phyloP scores from a whole-genome alignment of 805 yeast species.

The Torulaspora maleeae region DNA sequence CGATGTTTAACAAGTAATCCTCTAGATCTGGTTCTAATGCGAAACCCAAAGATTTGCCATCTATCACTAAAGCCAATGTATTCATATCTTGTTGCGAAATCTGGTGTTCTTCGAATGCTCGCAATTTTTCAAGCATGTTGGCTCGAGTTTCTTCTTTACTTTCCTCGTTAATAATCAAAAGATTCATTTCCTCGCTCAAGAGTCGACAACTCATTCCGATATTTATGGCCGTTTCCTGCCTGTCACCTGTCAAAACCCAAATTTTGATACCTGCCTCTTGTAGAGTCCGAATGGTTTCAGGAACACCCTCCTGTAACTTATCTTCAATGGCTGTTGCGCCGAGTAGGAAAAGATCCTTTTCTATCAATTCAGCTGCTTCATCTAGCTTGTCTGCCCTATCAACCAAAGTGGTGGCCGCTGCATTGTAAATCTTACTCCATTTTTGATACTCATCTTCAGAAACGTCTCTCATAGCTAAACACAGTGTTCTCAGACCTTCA shows the following conservation, averaged over 20 bases:
- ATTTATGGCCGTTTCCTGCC: slow-evolving; percentile 97
- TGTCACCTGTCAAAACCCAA: slow-evolving; percentile 97
- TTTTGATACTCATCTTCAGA: slow-evolving; percentile 68
- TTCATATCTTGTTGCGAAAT: slow-evolving; percentile 64
- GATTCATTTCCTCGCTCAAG: slow-evolving; percentile 91
- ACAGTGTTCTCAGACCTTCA: slow-evolving; percentile 90
- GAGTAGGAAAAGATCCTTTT: slow-evolving; percentile 66
- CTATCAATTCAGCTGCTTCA: slow-evolving; percentile 85
- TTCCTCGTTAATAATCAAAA: slow-evolving; percentile 84
- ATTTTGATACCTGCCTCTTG: slow-evolving; percentile 96
- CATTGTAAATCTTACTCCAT: slow-evolving; percentile 65
- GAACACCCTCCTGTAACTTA: slow-evolving; percentile 95
- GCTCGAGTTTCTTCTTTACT: slow-evolving; percentile 67
- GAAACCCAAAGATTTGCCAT: slow-evolving; percentile 83
- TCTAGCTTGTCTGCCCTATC: slow-evolving; percentile 74
- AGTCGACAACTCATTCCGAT: slow-evolving; percentile 98
- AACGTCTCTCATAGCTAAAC: slow-evolving; percentile 81
- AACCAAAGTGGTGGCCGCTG: slow-evolving; percentile 77
- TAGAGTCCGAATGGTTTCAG: slow-evolving; percentile 90
- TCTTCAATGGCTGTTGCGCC: slow-evolving; percentile 99
- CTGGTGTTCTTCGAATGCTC: slow-evolving; percentile 65
- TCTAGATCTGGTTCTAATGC: slow-evolving; percentile 82
- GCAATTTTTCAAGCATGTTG: slow-evolving; percentile 69
- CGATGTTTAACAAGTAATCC: slow-evolving; percentile 71
- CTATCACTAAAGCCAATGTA: slow-evolving; percentile 84